These are phyloP conservation scores for Phoenix roebelenii DNA, from an alignment of 176 grass and related monocot genomes.

Conservation along the genomic window DNA sequence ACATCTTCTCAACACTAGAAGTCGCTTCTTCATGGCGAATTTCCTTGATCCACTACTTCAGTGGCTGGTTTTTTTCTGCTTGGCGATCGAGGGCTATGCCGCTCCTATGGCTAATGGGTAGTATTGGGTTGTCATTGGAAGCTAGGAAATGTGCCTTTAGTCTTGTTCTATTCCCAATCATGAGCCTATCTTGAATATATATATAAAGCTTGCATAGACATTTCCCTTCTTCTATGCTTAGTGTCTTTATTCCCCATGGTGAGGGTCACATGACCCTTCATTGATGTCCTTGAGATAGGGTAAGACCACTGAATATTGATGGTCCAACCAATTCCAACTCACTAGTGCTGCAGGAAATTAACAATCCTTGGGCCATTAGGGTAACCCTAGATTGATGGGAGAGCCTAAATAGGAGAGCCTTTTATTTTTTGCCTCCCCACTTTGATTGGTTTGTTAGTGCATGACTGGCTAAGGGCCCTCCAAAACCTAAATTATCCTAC, in stretches of 20 bases:
- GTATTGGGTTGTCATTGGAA: too few species aligned
- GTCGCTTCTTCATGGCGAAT: constrained; percentile 54
- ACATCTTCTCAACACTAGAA: constrained; percentile 52
- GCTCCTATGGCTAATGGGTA: too few species aligned
- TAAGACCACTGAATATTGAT: constrained; percentile 66
- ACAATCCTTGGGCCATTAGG: constrained; percentile 75
- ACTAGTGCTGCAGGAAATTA: constrained; percentile 28
- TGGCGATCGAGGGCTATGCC: too few species aligned
- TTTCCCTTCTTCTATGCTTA: constrained; percentile 4
- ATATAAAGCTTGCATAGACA: neutral
- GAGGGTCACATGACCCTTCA: constrained; percentile 47
- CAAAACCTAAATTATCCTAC: too few species aligned
- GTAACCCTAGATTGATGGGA: constrained; percentile 41
- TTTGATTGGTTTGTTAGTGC: constrained; percentile 12
- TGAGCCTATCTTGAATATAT: constrained; percentile 7
- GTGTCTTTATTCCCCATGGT: constrained; percentile 25
- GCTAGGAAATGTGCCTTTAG: too few species aligned
- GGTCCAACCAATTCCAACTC: constrained; percentile 85
- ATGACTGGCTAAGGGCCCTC: constrained; percentile 1
- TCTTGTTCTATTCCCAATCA: neutral
- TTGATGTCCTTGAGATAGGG: constrained; percentile 39
- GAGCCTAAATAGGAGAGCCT: neutral
- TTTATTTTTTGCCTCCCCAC: constrained; percentile 10
- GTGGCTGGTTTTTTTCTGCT: too few species aligned
- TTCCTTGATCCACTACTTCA: neutral